Conservation (phyloP, 768 basidiomycete genomes). For the Polyporus arcularius region DNA sequence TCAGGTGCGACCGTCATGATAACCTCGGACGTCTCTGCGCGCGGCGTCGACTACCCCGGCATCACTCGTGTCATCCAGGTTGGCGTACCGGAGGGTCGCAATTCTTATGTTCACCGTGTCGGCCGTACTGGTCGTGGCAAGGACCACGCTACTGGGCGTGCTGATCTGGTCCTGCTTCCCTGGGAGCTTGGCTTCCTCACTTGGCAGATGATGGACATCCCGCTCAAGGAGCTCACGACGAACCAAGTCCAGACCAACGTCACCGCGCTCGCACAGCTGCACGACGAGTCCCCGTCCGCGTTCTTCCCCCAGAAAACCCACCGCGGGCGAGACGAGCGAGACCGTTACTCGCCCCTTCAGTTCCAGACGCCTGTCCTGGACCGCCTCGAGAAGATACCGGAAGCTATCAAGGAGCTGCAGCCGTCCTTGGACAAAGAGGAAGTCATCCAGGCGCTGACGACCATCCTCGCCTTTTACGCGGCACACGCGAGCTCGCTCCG, state of each 20-base stretch:
- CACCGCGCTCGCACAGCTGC: constrained; percentile 29
- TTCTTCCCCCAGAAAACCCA: constrained; percentile 24
- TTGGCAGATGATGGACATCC: constrained; percentile 63
- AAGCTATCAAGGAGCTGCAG: constrained; percentile 34
- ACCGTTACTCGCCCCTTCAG: constrained; percentile 3
- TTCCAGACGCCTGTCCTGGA: constrained; percentile 13
- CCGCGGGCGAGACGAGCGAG: not conserved
- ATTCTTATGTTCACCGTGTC: constrained; percentile 85
- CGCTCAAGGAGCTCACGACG: constrained; percentile 60
- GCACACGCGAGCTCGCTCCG: constrained; percentile 51
- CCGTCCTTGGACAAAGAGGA: constrained; percentile 47
- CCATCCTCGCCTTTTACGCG: constrained; percentile 74
- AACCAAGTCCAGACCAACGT: constrained; percentile 50
- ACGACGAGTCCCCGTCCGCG: constrained; percentile 45
- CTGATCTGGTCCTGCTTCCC: constrained; percentile 78
- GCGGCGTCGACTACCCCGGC: constrained; percentile 87
- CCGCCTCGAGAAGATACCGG: constrained; percentile 30
- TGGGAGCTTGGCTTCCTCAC: constrained; percentile 76
- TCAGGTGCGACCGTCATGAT: constrained; percentile 65
- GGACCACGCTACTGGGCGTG: constrained; percentile 52
- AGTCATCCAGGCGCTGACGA: constrained; percentile 61
- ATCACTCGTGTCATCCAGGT: constrained; percentile 92
- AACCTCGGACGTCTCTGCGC: constrained; percentile 86
- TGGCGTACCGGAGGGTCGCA: constrained; percentile 68
- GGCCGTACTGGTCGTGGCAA: constrained; percentile 78